Base-by-base conservation (phyloP, 2,329 filamentous ascomycete species). In the Fusarium coffeatum region DNA sequence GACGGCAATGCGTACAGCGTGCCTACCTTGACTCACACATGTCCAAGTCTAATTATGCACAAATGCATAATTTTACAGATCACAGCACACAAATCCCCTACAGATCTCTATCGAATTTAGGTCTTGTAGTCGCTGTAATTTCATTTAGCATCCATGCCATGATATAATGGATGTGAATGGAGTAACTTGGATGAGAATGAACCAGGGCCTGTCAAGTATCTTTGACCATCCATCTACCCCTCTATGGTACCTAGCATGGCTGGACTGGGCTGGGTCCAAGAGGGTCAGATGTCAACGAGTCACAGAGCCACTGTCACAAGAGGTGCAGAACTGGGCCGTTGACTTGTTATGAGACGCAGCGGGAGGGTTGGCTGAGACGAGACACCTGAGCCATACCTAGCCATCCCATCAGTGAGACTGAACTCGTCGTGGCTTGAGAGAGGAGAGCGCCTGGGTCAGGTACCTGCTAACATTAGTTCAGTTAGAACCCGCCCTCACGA, bases 271-370 rank as follows among this genome's bases (percentile, higher is more conserved):
- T 62, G 48, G 61, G 49, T 40, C 51, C 41, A 64, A 55, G 55
- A 71, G 59, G 68, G 68, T 71, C 68, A 71, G 64, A 71, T 71
- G 68, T 61, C 64, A 50, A 57, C 68, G 55, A 71, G 68, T 71
- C 68, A 68, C 68, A 71, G 59, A 71, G 51, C 55, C 59, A 71
- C 64, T 71, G 64, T 71, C 64, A 71, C 68, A 71, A 71, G 68
- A 71, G 64, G 49, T 58, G 55, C 47, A 58, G 60, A 58, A 57
- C 46, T 48, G 42, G 57, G 57, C 37, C 25, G 25, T 66, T 54
- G 55, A 28, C 61, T 70, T 34, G 66, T 20, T 59, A 62, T 67
- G 66, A 70, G 67, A 67, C 62, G 42, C 54, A 55, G 13, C 43
- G 50, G 55, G 40, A 68, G 41, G 55, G 48, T 45, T 68, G 67